Evolutionary conservation across 306 rosid genomes (phyloP), one percentile per base, ranked within the genome.

Genomic region (Cucurbita moschata): DNA sequence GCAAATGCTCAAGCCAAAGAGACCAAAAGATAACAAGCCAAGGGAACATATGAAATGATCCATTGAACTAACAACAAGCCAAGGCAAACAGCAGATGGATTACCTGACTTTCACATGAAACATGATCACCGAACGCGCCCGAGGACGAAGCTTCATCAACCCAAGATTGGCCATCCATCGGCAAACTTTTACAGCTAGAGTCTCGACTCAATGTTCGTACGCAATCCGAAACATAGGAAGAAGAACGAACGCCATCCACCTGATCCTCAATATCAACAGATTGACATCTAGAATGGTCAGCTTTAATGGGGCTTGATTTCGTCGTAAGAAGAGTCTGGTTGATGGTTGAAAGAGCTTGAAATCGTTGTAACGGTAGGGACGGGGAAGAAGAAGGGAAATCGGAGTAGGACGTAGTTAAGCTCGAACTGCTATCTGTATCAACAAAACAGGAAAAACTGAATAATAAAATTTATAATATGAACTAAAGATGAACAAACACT

Each of bases 281-380:
- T 38, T 80, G 87, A 55, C 75, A 64, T 74, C 86, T 83, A 74
- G 88, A 81, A 75, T 80, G 94, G 55, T 26, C 54, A 71, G 73
- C 39, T 54, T 80, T 87, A 75, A 60, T 11, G 59, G 79, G 72
- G 79, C 84, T 65, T 16, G 75, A 7, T 74, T 61, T 79, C 66
- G 87, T 78, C 62, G 52, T 76, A 10, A 85, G 74, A 72, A 88
- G 84, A 54, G 78, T 51, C 76, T 88, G 86, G 72, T 91, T 95
- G 70, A 91, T 84, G 73, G 79, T 72, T 40, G 92, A 52, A 72
- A 95, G 97, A 65, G 99, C 96, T 71, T 88, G 97, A 83, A 82
- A 91, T 68, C 92, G 80, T 78, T 91, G 97, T 43, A 86, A 73
- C 52, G 95, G 78, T 53, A 89, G 82, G 58, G 96, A 89, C 37